These are phyloP conservation scores for Triticum dicoccoides DNA, from an alignment of 176 grass and related monocot species.

Conservation along the genomic window DNA sequence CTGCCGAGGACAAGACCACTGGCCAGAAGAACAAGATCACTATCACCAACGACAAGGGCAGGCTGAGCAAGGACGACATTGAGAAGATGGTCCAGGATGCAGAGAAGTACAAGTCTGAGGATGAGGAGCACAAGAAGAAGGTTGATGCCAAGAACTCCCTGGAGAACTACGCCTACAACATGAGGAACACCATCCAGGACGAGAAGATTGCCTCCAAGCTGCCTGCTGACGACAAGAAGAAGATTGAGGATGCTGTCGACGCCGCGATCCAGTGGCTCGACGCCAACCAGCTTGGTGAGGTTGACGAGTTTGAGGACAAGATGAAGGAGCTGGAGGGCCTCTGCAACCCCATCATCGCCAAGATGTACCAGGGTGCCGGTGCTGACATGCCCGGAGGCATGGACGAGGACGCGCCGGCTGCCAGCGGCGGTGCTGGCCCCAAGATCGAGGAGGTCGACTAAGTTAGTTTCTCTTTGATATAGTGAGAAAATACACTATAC, in stretches of 20 bases:
- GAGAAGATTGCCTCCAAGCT: slow-evolving; percentile 59
- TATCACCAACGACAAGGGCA: slow-evolving; percentile 53
- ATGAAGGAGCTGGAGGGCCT: slow-evolving; percentile 54
- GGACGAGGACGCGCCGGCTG: slow-evolving; percentile 42
- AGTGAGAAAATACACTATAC: background rate
- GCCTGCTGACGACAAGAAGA: slow-evolving; percentile 29
- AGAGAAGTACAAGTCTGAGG: slow-evolving; percentile 59
- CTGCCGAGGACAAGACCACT: slow-evolving; percentile 55
- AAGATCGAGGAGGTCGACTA: slow-evolving; percentile 69
- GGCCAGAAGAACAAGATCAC: slow-evolving; percentile 64
- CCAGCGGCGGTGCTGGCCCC: slow-evolving; percentile 40
- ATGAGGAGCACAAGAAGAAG: slow-evolving; percentile 60
- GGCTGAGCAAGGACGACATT: slow-evolving; percentile 56
- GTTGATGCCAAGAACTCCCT: slow-evolving; percentile 46
- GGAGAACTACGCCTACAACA: slow-evolving; percentile 60
- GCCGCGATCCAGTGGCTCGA: slow-evolving; percentile 51
- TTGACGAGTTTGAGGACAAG: slow-evolving; percentile 50
- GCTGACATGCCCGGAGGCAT: slow-evolving; percentile 42
- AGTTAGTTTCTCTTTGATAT: slow-evolving; percentile 7
- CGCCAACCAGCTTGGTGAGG: slow-evolving; percentile 40
- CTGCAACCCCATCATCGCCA: slow-evolving; percentile 58
- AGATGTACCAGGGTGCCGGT: slow-evolving; percentile 53
- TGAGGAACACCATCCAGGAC: slow-evolving; percentile 60
- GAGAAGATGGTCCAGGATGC: slow-evolving; percentile 61
- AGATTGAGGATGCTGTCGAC: slow-evolving; percentile 34